Base-by-base conservation (phyloP, 2,329 filamentous ascomycete species). In the Verticillium zaregamsianum region DNA sequence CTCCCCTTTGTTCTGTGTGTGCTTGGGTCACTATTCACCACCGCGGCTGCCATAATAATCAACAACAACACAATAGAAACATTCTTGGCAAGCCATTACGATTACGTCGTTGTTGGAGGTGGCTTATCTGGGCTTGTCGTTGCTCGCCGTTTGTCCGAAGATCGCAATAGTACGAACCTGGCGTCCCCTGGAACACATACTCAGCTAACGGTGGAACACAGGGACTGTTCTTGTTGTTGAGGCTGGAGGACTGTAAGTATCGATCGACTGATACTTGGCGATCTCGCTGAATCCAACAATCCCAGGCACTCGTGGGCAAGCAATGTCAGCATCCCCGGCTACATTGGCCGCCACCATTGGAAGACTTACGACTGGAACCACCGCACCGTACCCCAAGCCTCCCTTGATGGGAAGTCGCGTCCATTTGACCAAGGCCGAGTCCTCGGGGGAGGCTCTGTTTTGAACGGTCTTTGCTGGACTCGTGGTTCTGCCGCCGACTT, bases 101-200 rank as follows among this genome's bases (percentile, higher is more conserved):
- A 77, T 61, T 77, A 75, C 59, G 68, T 81, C 17, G 70, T 82
- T 49, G 71, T 80, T 31, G 80, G 80, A 4, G 80, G 80, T 20
- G 80, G 80, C 5, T 73, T 77, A 32, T 78, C 77, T 37, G 79
- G 80, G 28, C 72, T 82, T 12, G 75, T 77, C 1, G 68, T 82
- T 32, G 77, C 77, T 28, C 75, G 75, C 28, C 69, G 78, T 4
- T 69, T 83, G 54, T 74, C 75, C 20, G 78, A 80, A 66, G 70
- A 78, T 60, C 58, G 67, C 11, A 62, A 66, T 57, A 55, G 67
- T 69, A 59, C 28, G 61, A 39, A 2, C n/a, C 3, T 5, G 5
- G 11, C 33, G 7, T 5, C 14, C 7, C 17, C 5, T 11, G 17
- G n/a, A n/a, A 9, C 9, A 6, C 12, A 7, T 56, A 6, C 11